These are phyloP conservation scores for Theileria orientalis DNA, from an alignment of 169 alveolate genomes.

Conservation along the genomic window DNA sequence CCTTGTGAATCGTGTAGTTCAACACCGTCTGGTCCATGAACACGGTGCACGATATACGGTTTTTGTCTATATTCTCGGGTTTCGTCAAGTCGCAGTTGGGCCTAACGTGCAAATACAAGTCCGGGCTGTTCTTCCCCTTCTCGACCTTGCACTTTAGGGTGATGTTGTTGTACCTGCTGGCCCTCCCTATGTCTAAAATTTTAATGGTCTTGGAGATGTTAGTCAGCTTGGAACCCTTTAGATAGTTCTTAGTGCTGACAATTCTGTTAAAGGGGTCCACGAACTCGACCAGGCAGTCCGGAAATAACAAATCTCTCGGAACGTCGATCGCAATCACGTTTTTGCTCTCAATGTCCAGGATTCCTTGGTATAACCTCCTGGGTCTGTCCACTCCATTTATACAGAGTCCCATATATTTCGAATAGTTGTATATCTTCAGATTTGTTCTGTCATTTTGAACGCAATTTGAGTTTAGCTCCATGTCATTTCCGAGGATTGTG, in stretches of 20 bases:
- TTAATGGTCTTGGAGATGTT: constrained; percentile 6
- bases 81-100: not conserved
- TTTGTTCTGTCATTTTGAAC: too few relatives aligned
- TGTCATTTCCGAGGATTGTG: too few relatives aligned
- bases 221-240: not conserved
- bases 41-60: not conserved
- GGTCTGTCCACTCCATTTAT: too few relatives aligned
- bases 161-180: not conserved
- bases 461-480: too few relatives aligned
- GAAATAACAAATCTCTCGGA: not conserved
- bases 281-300: not conserved
- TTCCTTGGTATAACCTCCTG: too few relatives aligned
- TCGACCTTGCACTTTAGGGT: not conserved
- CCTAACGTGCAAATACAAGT: not conserved
- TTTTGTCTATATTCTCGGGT: not conserved
- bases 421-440: too few relatives aligned
- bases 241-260: not conserved
- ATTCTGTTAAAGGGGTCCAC: not conserved
- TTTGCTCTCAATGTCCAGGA: not conserved
- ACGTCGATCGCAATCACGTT: not conserved
- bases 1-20: not conserved
- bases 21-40: too few relatives aligned
- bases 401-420: too few relatives aligned
- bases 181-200: not conserved
- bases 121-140: not conserved